phyloP scores from a whole-genome alignment of 805 yeast genomes.

The Candida awuae region DNA sequence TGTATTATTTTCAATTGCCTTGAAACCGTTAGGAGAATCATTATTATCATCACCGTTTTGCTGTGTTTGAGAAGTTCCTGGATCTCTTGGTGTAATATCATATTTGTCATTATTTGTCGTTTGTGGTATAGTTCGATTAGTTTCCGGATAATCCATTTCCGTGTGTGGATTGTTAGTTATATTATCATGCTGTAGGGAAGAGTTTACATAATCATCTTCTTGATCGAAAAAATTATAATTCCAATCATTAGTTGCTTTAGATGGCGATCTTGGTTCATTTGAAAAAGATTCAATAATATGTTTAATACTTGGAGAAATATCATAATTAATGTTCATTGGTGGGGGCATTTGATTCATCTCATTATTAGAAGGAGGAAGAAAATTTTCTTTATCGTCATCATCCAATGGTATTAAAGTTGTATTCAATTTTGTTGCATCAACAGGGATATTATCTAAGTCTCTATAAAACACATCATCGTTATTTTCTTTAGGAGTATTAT shows the following conservation, averaged over 20 bases:
- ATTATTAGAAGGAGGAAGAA: no score
- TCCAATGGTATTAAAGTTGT: conserved; percentile 47
- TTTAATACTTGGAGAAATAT: conserved; percentile 28
- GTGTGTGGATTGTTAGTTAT: no score
- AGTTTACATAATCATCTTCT: not conserved
- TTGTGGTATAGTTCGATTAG: conserved; percentile 18
- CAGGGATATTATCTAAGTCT: conserved; percentile 30
- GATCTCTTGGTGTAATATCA: conserved; percentile 27
- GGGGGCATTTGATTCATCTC: conserved; percentile 2
- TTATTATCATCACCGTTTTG: conserved; percentile 15
- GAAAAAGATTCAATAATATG: conserved; percentile 28
- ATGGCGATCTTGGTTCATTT: conserved; percentile 24
- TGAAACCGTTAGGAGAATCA: conserved; percentile 7
- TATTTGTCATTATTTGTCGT: conserved; percentile 11
- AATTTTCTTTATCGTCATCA: conserved; percentile 31
- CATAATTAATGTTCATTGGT: not conserved
- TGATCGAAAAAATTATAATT: conserved; percentile 21
- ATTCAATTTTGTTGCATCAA: conserved; percentile 44
- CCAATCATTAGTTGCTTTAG: conserved; percentile 24
- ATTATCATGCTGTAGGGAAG: no score
- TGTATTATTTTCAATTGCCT: conserved; percentile 1
- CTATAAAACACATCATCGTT: conserved; percentile 1
- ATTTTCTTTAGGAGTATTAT: conserved; percentile 7
- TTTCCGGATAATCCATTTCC: conserved; percentile 21
- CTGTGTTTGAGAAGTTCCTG: conserved; percentile 24